Percentiles rank a stretch among this genome's conserved stretches.
Evolutionary conservation across 2,329 filamentous ascomycete genomes (phyloP).

Genomic region (Capronia americana): DNA sequence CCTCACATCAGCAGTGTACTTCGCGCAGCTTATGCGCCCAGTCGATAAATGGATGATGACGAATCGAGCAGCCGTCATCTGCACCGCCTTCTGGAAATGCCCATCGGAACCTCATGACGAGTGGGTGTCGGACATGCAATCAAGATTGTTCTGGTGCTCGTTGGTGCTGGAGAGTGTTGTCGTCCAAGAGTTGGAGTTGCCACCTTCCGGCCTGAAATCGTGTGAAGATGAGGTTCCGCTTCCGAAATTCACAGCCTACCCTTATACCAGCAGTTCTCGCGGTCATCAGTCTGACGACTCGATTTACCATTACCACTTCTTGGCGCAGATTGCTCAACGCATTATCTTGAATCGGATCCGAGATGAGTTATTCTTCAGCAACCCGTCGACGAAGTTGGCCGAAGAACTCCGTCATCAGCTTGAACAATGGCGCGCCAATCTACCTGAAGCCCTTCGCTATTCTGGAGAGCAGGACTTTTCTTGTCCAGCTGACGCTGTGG

Average conservation of each 20-base stretch:
- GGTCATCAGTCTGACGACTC: slow-evolving; percentile 57
- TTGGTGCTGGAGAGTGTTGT: slow-evolving; percentile 64
- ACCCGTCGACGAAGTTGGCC: slow-evolving; percentile 55
- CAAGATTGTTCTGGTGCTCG: slow-evolving; percentile 62
- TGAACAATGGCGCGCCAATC: slow-evolving; percentile 61
- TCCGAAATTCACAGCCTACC: slow-evolving; percentile 59
- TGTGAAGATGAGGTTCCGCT: slow-evolving; percentile 61
- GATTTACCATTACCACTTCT: slow-evolving; percentile 64
- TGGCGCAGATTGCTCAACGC: slow-evolving; percentile 62
- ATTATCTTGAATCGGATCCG: slow-evolving; percentile 60
- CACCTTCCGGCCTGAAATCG: slow-evolving; percentile 57
- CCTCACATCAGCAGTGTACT: slow-evolving; percentile 60
- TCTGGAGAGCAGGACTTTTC: slow-evolving; percentile 42
- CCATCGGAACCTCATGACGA: slow-evolving; percentile 54
- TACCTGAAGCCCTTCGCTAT: slow-evolving; percentile 57
- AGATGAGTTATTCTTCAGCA: slow-evolving; percentile 56
- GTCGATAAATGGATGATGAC: slow-evolving; percentile 63
- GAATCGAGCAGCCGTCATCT: slow-evolving; percentile 59
- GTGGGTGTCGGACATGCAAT: slow-evolving; percentile 64
- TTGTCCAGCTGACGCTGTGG: slow-evolving; percentile 30
- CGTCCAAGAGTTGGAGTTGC: slow-evolving; percentile 61
- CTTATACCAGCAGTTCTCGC: slow-evolving; percentile 45
- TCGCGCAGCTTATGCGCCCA: slow-evolving; percentile 59
- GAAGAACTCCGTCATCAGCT: slow-evolving; percentile 62
- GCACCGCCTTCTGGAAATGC: slow-evolving; percentile 47